These are phyloP conservation scores for Sporobolomyces roseus DNA, from an alignment of 768 basidiomycete genomes.

Conservation along the genomic window DNA sequence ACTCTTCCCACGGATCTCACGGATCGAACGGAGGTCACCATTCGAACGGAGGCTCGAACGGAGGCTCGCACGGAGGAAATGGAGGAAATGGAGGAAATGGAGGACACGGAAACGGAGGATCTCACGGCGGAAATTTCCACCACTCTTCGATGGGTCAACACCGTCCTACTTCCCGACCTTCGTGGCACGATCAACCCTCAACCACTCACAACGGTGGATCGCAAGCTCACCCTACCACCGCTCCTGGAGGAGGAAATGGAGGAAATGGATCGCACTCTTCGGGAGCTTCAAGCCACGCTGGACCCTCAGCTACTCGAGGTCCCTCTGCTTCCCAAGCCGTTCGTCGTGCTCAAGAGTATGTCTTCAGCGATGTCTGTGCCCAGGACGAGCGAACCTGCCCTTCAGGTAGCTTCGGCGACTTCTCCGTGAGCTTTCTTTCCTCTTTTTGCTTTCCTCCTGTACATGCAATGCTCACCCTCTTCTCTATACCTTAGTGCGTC, in stretches of 20 bases:
- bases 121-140: not conserved
- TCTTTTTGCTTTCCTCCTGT: not conserved
- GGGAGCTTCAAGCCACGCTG: conserved; percentile 17
- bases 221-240: not conserved
- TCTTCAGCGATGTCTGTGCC: conserved; percentile 39
- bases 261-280: conserved; percentile 10
- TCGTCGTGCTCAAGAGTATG: conserved; percentile 33
- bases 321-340: conserved; percentile 19
- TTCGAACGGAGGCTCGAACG: conserved; percentile 1
- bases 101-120: too few relatives aligned
- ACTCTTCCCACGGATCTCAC: too few relatives aligned
- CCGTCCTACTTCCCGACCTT: conserved; percentile 2
- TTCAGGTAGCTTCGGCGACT: conserved; percentile 20
- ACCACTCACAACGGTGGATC: not conserved
- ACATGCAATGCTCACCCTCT: not conserved
- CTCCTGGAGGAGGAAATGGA: conserved; percentile 12
- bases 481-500: conserved; percentile 17
- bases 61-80: not conserved
- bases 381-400: conserved; percentile 40
- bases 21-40: not conserved
- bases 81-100: too few relatives aligned
- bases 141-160: conserved; percentile 17
- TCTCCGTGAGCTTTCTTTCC: conserved; percentile 16
- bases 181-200: not conserved
- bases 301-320: conserved; percentile 9